Base-by-base conservation (phyloP, 1,139 yeast species). In the Spencermartinsiella ligniputridi region DNA sequence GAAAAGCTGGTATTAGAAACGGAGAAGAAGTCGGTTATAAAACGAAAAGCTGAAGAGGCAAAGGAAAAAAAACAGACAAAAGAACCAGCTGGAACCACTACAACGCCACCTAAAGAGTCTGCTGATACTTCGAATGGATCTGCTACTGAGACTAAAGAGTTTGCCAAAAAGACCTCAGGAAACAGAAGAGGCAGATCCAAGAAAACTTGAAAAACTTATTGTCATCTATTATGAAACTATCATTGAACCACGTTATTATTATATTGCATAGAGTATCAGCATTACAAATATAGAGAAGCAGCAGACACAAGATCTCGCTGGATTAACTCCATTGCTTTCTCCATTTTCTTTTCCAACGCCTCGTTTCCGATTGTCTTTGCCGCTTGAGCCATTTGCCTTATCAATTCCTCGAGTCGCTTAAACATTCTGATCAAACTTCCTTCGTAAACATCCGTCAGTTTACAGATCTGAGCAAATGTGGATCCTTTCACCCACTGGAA, bases 401-500 rank as follows among this genome's bases (percentile, higher is more conserved):
- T 71, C 71, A 94, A 76, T 64, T 94, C 99, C 64, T 92, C 98
- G 46, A 94, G 71, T 60, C 98, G 76, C 66, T 94, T 83, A 70
- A 94, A 90, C 78, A 88, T 84, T 65, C 98, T 79, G 52, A 94
- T 90, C 63, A 94, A 75, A 24, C 95, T 84, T 37, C 99, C 99
- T 70, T 94, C 98, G 58, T 90, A 94, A 37, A 94, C 97, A 62
- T 92, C 98, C 0, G 98, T 92, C 97, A 92, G 88, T 66, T 90
- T 90, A 70, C 97, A 92, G 51, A 92, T 90, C 63, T 90, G 97
- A 0, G 97, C 90, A 66, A 94, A 94, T 0, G 92, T 72, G 3
- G 96, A 96, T 22, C 97, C 97, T 61, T 84, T 83, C 63, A 97
- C 87, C 99, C 99, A 94, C 37, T 94, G 88, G 66, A 70, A 88